Evolutionary conservation across 495 filamentous ascomycete genomes (phyloP).

Genomic region (Penicillium taxi): DNA sequence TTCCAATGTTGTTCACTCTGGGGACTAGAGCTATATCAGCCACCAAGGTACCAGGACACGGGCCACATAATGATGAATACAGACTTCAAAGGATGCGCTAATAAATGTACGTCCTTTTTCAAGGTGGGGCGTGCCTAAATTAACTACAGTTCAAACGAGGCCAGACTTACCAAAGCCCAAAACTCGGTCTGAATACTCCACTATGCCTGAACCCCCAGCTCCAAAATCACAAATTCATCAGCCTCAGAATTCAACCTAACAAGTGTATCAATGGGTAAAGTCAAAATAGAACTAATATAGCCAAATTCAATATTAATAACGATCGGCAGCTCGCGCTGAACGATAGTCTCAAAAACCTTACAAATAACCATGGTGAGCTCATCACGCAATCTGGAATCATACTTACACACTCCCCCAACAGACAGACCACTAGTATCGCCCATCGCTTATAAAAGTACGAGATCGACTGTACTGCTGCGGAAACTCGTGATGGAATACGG

Average conservation of each 20-base stretch:
- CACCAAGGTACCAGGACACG: no score
- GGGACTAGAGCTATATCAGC: no score
- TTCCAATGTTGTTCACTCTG: no score
- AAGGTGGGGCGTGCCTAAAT: no score
- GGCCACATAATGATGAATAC: no score
- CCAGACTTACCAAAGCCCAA: no score
- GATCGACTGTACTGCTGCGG: background rate
- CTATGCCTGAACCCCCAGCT: background rate
- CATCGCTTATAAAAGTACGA: background rate
- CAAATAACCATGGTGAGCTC: background rate
- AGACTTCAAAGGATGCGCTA: no score
- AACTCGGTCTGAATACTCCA: no score
- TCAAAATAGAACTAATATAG: background rate
- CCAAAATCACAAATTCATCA: background rate
- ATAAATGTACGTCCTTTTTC: no score
- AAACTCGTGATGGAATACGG: background rate
- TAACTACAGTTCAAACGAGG: no score
- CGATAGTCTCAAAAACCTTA: background rate
- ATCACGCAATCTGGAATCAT: background rate
- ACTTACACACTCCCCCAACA: background rate
- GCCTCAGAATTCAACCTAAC: background rate
- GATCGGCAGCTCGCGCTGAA: background rate
- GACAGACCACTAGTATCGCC: background rate
- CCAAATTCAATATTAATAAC: conserved; percentile 1
- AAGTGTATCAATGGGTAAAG: background rate